These are phyloP conservation scores for Magnolia sinica DNA, from an alignment of 164 flowering plant species.

Conservation along the genomic window DNA sequence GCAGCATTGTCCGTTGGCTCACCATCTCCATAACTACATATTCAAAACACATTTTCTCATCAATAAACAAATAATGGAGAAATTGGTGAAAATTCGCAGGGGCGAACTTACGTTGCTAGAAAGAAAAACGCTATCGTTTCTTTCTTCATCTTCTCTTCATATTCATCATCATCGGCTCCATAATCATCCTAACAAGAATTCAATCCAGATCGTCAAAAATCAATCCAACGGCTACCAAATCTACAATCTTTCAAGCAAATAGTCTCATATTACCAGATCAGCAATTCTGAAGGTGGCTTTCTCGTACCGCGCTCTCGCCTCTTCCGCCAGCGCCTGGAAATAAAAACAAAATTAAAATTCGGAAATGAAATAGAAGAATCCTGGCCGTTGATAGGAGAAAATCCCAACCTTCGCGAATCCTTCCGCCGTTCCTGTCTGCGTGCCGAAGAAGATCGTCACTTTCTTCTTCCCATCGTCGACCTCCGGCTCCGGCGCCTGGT, in stretches of 20 bases:
- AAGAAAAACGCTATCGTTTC: constrained; percentile 75
- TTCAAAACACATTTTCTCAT: neutral
- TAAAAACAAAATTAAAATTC: neutral
- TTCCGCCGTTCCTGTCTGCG: constrained; percentile 98
- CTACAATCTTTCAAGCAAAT: neutral
- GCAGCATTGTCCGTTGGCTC: constrained; percentile 99
- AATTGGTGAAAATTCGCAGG: neutral
- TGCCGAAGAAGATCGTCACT: constrained; percentile 87
- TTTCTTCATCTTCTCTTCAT: constrained; percentile 73
- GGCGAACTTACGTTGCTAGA: constrained; percentile 78
- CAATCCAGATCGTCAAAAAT: constrained; percentile 4
- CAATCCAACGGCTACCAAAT: neutral
- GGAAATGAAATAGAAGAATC: neutral
- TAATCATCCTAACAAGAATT: constrained; percentile 70
- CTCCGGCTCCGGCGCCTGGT: constrained; percentile 37
- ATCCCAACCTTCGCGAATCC: constrained; percentile 88
- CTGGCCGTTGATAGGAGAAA: neutral
- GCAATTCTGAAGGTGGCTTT: constrained; percentile 71
- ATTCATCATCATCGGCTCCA: constrained; percentile 86
- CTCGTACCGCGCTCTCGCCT: constrained; percentile 79
- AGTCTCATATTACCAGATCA: constrained; percentile 55
- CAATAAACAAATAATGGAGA: neutral
- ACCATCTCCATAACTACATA: constrained; percentile 84
- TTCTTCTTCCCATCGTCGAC: constrained; percentile 74
- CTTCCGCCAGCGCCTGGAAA: constrained; percentile 76